phyloP scores from a whole-genome alignment of 495 filamentous ascomycete genomes.

The Neurospora sp. region DNA sequence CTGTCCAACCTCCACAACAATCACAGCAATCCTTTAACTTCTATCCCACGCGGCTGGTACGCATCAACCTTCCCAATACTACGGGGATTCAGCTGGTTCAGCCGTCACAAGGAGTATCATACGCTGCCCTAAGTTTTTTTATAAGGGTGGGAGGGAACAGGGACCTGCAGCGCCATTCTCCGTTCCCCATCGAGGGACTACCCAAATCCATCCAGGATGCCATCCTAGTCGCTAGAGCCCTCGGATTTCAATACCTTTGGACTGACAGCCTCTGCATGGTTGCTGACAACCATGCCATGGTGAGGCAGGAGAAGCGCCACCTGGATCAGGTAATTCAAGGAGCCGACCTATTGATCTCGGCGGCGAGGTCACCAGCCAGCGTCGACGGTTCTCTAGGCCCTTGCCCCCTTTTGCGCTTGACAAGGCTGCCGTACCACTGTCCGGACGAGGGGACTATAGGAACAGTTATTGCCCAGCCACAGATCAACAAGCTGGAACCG shows the following conservation, averaged over 20 bases:
- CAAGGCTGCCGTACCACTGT: background rate
- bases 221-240: background rate
- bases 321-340: background rate
- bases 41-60: background rate
- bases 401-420: background rate
- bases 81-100: background rate
- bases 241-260: background rate
- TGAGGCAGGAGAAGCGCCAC: background rate
- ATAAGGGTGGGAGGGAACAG: background rate
- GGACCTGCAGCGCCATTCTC: background rate
- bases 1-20: background rate
- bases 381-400: background rate
- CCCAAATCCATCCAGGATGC: background rate
- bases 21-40: background rate
- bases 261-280: background rate
- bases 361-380: background rate
- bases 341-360: background rate
- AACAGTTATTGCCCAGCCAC: background rate
- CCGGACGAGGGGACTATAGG: background rate
- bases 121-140: background rate
- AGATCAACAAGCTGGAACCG: background rate
- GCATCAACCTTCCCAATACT: background rate
- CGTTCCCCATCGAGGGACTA: background rate
- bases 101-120: background rate
- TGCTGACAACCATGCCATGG: background rate